Evolutionary conservation across 2,329 filamentous ascomycete genomes (phyloP).

Genomic region (Aspergillus sergii): DNA sequence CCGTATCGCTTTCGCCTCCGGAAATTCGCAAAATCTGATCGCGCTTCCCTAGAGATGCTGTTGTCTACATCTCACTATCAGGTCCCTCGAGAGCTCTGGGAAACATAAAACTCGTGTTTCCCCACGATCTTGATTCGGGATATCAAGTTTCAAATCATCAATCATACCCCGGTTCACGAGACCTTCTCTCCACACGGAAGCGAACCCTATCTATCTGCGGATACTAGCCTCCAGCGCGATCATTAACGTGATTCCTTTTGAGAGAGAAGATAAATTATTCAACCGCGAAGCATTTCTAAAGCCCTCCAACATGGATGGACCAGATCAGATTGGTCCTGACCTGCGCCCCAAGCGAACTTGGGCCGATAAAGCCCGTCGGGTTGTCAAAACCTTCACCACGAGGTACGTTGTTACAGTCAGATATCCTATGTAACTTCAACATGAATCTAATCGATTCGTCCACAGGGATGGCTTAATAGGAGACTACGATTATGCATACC

Average conservation of each 20-base stretch:
- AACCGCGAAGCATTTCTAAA: background rate
- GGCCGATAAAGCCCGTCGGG: slow-evolving; percentile 36
- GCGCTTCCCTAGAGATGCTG: background rate
- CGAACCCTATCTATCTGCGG: background rate
- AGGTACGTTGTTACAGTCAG: slow-evolving; percentile 30
- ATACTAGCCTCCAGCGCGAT: background rate
- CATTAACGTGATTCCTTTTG: background rate
- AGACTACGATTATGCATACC: slow-evolving; percentile 85
- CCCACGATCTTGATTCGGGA: background rate
- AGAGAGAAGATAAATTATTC: background rate
- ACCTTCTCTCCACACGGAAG: background rate
- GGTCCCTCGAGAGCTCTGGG: too few relatives aligned
- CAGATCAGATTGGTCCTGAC: slow-evolving; percentile 48
- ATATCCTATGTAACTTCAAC: background rate
- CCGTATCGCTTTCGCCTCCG: background rate
- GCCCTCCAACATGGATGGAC: slow-evolving; percentile 35
- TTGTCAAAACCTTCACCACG: slow-evolving; percentile 45
- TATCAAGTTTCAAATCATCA: background rate
- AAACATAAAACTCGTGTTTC: background rate
- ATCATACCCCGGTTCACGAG: background rate
- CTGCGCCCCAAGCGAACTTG: slow-evolving; percentile 40
- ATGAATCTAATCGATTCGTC: background rate
- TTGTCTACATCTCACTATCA: background rate
- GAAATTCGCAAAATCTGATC: background rate
- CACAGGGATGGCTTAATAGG: slow-evolving; percentile 73